Evolutionary conservation across 148 eudicot genomes (phyloP), one percentile per base, ranked within the genome.

Genomic region (Cornus suecica): DNA sequence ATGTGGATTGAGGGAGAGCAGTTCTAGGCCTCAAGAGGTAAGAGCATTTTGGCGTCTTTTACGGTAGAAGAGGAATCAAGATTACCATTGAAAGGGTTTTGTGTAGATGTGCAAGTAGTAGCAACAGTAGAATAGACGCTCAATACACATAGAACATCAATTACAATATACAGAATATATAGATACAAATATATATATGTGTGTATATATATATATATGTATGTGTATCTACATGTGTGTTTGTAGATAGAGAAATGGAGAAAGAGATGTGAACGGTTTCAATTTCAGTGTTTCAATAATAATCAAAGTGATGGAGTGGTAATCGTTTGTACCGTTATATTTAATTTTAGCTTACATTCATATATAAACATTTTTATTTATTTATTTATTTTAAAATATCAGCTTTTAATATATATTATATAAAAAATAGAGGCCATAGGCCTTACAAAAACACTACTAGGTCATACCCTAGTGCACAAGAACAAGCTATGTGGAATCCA

Each of bases 111-210:
- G 62, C 73, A 65, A 58, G 71, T 20, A 69, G 76, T 62, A 4
- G 78, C 5, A 37, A 74, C n/a, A 22, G 75, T 29, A 60, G 82
- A 70, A 68, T 41, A 51, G 68, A 79, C 73, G 67, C 72, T 71
- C n/a, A 76, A 42, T 22, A 72, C 81, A 67, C 83, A 84, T 13
- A 87, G 71, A 48, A 78, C 68, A 71, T 87, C 86, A 87, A 87
- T 87, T 76, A 27, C 18, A 48, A 37, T 22, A n/a, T 52, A 9
- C n/a, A n/a, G n/a, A n/a, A 5, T 2, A 52, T 52, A 52, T 52
- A 52, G 58, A 52, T 58, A 58, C 62, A 58, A 1, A 58, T 58
- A 58, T n/a, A 58, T 6, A 58, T 58, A 22, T 56, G n/a, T n/a
- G n/a, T n/a, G n/a, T n/a, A n/a, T n/a, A n/a, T n/a, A n/a, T n/a